Percentiles rank a stretch among this genome's conserved stretches.
These are phyloP conservation scores for Poronia punctata DNA, from an alignment of 495 filamentous ascomycete species.

Conservation along the genomic window DNA sequence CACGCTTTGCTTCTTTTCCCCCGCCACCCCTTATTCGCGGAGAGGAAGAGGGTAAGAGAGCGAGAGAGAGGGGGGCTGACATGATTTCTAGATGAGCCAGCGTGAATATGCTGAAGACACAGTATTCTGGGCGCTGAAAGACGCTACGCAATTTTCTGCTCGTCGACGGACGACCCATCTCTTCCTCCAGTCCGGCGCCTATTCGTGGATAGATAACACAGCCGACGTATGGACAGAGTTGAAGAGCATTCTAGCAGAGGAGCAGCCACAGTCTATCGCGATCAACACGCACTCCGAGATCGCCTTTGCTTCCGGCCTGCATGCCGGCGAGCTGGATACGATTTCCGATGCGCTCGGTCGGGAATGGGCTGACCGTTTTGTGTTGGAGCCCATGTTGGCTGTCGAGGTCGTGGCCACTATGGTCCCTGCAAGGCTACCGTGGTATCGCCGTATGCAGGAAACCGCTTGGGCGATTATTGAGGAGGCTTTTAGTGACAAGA, in stretches of 20 bases:
- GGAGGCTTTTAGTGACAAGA: conserved; percentile 37
- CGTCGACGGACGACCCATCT: conserved; percentile 37
- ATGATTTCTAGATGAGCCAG: conserved; percentile 45
- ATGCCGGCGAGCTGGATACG: conserved; percentile 34
- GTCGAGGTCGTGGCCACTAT: conserved; percentile 40
- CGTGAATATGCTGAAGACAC: conserved; percentile 44
- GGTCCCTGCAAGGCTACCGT: conserved; percentile 27
- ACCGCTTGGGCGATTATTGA: conserved; percentile 43
- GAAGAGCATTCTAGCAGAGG: conserved; percentile 19
- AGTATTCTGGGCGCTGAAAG: conserved; percentile 42
- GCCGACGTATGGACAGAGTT: conserved; percentile 30
- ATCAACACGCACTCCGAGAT: conserved; percentile 34
- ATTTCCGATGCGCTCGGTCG: conserved; percentile 25
- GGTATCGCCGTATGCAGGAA: conserved; percentile 38
- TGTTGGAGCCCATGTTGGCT: conserved; percentile 33
- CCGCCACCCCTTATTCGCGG: no score
- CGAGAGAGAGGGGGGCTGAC: no score
- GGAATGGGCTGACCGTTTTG: conserved; percentile 29
- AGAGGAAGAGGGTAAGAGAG: no score
- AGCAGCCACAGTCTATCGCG: conserved; percentile 29
- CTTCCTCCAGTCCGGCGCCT: conserved; percentile 30
- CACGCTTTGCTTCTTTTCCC: neutral
- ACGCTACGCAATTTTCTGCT: conserved; percentile 36
- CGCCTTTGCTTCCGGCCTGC: conserved; percentile 36
- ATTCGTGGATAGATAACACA: conserved; percentile 41